phyloP scores from a whole-genome alignment of 2,329 filamentous ascomycete species.

The Penicillium sp. region DNA sequence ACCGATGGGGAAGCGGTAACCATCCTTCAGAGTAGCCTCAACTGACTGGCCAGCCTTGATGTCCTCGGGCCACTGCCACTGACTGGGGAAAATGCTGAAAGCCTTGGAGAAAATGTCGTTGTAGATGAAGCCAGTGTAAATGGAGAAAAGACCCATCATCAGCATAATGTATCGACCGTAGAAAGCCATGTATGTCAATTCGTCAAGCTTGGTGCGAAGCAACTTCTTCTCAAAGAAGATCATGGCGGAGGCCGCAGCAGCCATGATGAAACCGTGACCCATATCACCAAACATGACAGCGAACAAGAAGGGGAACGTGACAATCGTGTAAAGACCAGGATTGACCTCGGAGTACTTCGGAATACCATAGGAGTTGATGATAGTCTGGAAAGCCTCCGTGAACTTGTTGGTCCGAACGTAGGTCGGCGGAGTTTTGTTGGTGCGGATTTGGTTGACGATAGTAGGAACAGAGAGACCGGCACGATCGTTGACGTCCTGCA shows the following conservation, averaged over 20 bases:
- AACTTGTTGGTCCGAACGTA: constrained; percentile 99
- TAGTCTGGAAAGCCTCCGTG: constrained; percentile 96
- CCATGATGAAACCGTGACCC: constrained; percentile 90
- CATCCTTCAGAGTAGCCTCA: constrained; percentile 67
- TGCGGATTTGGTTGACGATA: constrained; percentile 96
- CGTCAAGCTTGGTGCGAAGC: constrained; percentile 83
- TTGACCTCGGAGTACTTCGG: constrained; percentile 98
- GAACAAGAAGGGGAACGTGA: constrained; percentile 84
- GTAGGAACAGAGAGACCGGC: constrained; percentile 96
- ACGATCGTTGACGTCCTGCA: constrained; percentile 95
- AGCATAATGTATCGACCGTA: constrained; percentile 98
- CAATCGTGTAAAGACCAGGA: constrained; percentile 95
- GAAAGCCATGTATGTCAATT: constrained; percentile 97
- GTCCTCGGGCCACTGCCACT: constrained; percentile 80
- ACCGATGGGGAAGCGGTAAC: constrained; percentile 92
- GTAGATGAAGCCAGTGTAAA: constrained; percentile 97
- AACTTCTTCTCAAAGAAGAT: constrained; percentile 95
- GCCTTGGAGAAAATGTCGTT: constrained; percentile 97
- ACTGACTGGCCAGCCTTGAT: constrained; percentile 70
- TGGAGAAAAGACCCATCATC: constrained; percentile 95
- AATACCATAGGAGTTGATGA: constrained; percentile 97
- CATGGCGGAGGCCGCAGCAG: constrained; percentile 81
- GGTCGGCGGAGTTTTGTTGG: constrained; percentile 95
- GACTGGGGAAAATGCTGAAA: constrained; percentile 83
- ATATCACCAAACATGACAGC: constrained; percentile 99